Percentiles rank a stretch among this genome's conserved stretches.
phyloP scores from a whole-genome alignment of 805 yeast species.

The Candida fluviatilis region DNA sequence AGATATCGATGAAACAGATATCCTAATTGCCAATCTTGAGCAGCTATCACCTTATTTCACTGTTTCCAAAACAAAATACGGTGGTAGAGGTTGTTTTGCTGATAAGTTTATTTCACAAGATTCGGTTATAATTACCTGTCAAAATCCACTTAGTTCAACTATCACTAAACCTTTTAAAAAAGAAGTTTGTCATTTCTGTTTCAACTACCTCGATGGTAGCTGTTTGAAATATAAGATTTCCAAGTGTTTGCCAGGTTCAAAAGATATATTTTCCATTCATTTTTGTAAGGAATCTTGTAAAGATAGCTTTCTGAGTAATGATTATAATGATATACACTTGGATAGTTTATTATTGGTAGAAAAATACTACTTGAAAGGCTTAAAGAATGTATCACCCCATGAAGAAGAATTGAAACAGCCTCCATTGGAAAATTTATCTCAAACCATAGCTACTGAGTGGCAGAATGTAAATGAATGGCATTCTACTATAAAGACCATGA shows the following conservation, averaged over 20 bases:
- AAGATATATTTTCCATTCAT: slow-evolving; percentile 26
- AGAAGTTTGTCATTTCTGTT: slow-evolving; percentile 59
- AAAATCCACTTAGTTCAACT: slow-evolving; percentile 43
- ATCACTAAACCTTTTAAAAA: slow-evolving; percentile 52
- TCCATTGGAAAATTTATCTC: slow-evolving; percentile 10
- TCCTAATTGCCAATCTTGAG: neutral
- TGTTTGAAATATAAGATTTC: slow-evolving; percentile 39
- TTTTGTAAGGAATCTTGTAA: slow-evolving; percentile 46
- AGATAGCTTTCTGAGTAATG: slow-evolving; percentile 29
- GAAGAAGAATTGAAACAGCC: slow-evolving; percentile 21
- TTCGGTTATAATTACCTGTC: slow-evolving; percentile 36
- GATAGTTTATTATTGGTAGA: slow-evolving; percentile 34
- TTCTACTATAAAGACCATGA: slow-evolving; percentile 22
- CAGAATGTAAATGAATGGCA: slow-evolving; percentile 34
- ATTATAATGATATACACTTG: slow-evolving; percentile 32
- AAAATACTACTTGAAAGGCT: slow-evolving; percentile 18
- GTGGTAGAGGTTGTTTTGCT: slow-evolving; percentile 65
- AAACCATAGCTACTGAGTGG: slow-evolving; percentile 33
- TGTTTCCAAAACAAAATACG: slow-evolving; percentile 39
- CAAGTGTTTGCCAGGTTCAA: slow-evolving; percentile 10
- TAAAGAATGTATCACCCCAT: slow-evolving; percentile 13
- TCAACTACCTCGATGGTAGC: slow-evolving; percentile 43
- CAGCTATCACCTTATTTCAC: slow-evolving; percentile 27
- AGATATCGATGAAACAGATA: neutral
- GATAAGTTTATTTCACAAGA: slow-evolving; percentile 32